Base-by-base conservation (phyloP, 768 basidiomycete genomes). In the Panellus pusillus region DNA sequence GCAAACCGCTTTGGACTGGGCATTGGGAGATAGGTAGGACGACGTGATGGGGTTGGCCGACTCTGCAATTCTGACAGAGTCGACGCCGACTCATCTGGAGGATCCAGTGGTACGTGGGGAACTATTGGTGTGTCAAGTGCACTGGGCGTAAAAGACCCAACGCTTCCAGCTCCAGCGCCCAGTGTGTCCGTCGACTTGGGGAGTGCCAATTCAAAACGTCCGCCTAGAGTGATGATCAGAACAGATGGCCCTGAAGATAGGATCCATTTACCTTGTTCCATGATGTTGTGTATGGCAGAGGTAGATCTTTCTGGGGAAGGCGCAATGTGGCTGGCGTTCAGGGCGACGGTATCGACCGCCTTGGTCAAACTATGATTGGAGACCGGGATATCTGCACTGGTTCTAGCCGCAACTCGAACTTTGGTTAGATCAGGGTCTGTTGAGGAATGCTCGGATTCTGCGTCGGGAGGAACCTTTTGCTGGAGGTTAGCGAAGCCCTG, bases 221-320 rank as follows among this genome's bases (percentile, higher is more conserved):
- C 82, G 20, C 80, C 83, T 85, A 40, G 2, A 18, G 9, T 51
- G 15, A 46, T 58, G 37, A 11, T 31, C 6, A 6, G 32, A 43
- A n/a, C 9, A 45, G 3, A 19, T 11, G 13, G 32, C 24, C 24
- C 24, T 24, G 2, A 6, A 24, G 61, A 63, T 61, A 70, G 56
- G 54, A 52, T 27, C 28, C 6, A 49, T 64, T 19, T 56, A 78
- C 79, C 81, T 63, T 83, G 78, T 54, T 89, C 84, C 85, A 87
- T 87, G 11, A 87, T 73, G 45, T 79, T 77, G 50, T 86, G 82
- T 71, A 88, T 73, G 0, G 79, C 84, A 42, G 81, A 73, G 49
- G 63, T 63, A 51, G 73, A 68, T 52, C 69, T 63, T 27, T 68
- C 61, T 8, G 70, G 62, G 1, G 65, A 56, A 9, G 71, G 63